Base-by-base conservation (phyloP, 495 filamentous ascomycete species). In the Polyplosphaeria fusca region DNA sequence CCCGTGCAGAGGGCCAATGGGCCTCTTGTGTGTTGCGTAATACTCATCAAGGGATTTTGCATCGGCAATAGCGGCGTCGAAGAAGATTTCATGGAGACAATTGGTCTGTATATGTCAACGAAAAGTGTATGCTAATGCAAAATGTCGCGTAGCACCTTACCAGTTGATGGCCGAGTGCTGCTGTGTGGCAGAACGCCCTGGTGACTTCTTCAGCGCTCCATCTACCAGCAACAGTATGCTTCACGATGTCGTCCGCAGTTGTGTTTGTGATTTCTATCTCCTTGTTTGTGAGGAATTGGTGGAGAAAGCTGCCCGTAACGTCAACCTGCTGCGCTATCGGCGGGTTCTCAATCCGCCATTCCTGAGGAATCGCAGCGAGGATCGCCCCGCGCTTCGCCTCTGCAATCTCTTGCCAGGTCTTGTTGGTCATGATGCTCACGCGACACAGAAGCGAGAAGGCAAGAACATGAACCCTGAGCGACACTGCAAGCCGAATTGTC, bases 231-330 rank as follows among this genome's bases (percentile, higher is more conserved):
- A 51, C 60, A 1, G 70, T 71, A 25, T 67, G 44, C 26, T 63
- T 55, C 26, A 67, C 67, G 32, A 74, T 71, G 5, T 67, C 67
- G 13, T 68, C 68, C 3, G 71, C 71, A 24, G 71, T 67, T n/a
- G 64, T 70, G 55, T 71, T 67, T 3, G 71, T 74, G 53, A 74
- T 73, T 25, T 68, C 70, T 20, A 84, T 71, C 54, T 87, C 84
- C 19, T 72, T 59, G 7, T 70, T 47, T 3, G 71, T 75, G 0
- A 87, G 72, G 54, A 74, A 85, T 43, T 82, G 75, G 19, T 78
- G 74, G 16, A 86, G 79, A 61, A 80, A 85, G 27, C 58, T 24
- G 2, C 78, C 82, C 0, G 83, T 86, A n/a, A 87, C 77, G 70
- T 87, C 84, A 40, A 72, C 73, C 49, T 79, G 76, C 55, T 85